A percentile compares a stretch with the other conserved stretches of the same genome.
These are phyloP conservation scores for Tieghemiomyces parasiticus DNA, from an alignment of 192 early-diverging fungal species.

Conservation along the genomic window DNA sequence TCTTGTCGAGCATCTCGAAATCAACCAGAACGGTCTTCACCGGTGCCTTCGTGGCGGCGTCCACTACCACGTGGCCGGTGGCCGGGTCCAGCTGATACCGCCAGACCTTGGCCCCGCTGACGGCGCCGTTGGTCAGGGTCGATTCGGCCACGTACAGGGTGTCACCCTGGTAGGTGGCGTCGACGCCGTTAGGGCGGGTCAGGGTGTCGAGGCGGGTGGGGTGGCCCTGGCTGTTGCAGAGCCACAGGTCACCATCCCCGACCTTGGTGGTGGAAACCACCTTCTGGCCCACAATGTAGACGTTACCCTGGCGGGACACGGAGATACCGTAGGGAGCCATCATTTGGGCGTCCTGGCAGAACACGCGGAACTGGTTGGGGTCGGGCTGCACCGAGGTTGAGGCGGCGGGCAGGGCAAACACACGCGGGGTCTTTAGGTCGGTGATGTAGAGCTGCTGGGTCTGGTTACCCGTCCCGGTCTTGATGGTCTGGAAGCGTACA, in stretches of 20 bases:
- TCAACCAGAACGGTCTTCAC: conserved; percentile 9
- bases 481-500: neutral
- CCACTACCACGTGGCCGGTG: neutral
- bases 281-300: conserved; percentile 13
- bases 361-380: neutral
- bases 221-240: neutral
- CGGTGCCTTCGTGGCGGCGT: neutral
- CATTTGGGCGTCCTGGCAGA: conserved; percentile 12
- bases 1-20: conserved; percentile 12
- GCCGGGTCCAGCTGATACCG: neutral
- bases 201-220: neutral
- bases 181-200: neutral
- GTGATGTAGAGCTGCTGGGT: neutral
- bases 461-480: neutral
- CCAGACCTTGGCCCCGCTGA: neutral
- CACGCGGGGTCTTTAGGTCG: neutral
- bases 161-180: neutral
- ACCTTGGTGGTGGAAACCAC: conserved; percentile 8
- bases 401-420: neutral
- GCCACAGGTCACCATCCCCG: conserved; percentile 12
- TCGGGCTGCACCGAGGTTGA: no score
- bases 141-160: neutral
- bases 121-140: neutral
- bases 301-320: conserved; percentile 3
- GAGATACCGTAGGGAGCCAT: conserved; percentile 11